These are phyloP conservation scores for Climacium dendroides DNA, from an alignment of 225 moss, liverwort and hornwort species.

Conservation along the genomic window DNA sequence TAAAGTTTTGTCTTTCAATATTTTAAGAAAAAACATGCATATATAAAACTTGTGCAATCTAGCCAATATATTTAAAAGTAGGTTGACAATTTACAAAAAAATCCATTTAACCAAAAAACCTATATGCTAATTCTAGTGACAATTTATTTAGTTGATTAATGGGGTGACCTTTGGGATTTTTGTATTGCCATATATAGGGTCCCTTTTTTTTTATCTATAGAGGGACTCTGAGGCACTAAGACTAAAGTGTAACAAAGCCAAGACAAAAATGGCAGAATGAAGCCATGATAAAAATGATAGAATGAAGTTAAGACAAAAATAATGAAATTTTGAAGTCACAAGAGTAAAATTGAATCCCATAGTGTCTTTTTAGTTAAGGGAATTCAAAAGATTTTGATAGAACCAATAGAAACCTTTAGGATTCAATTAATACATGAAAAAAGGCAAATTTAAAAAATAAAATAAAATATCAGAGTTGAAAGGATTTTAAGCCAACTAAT, in stretches of 20 bases:
- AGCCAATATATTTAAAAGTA: neutral
- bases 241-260: neutral
- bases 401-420: neutral
- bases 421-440: neutral
- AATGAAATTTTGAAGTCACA: neutral
- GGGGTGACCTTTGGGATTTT: neutral
- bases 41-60: neutral
- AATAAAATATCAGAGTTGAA: neutral
- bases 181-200: neutral
- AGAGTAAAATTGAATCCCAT: neutral
- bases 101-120: fast-evolving
- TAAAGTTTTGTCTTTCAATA: neutral
- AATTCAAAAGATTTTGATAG: neutral
- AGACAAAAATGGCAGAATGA: neutral
- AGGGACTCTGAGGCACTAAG: fast-evolving
- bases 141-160: fast-evolving
- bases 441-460: neutral
- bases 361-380: neutral
- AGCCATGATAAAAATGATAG: neutral
- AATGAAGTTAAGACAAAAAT: neutral
- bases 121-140: fast-evolving
- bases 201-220: fast-evolving
- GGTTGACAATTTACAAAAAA: neutral
- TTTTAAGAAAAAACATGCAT: neutral
- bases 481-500: neutral